These are phyloP conservation scores for Phytophthora ohioensis DNA, from an alignment of 352 stramenopile species.

Conservation along the genomic window DNA sequence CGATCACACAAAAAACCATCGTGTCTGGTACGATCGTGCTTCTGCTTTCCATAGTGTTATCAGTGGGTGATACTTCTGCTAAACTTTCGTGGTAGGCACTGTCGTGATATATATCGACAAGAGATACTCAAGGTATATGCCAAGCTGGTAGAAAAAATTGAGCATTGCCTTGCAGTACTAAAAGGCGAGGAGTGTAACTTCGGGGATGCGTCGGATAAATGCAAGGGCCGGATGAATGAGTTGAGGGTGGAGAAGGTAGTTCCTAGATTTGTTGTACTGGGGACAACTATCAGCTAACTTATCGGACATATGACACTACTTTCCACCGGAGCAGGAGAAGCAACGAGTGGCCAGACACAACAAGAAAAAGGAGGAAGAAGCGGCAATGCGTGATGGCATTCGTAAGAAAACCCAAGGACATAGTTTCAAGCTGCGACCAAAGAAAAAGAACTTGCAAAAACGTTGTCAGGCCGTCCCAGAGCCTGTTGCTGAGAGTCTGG, in stretches of 20 bases:
- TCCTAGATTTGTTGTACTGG: background rate
- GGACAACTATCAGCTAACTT: background rate
- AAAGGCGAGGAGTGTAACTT: slow-evolving; percentile 10
- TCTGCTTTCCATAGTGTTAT: background rate
- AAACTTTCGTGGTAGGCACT: slow-evolving; percentile 26
- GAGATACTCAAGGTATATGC: slow-evolving; percentile 20
- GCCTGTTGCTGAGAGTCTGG: background rate
- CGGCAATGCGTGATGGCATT: slow-evolving; percentile 29
- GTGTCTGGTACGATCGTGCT: slow-evolving; percentile 30
- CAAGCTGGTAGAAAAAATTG: slow-evolving; percentile 17
- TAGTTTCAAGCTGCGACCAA: slow-evolving; percentile 26
- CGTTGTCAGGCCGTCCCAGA: background rate
- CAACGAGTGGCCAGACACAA: slow-evolving; percentile 32
- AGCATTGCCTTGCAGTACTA: slow-evolving; percentile 16
- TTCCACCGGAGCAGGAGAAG: slow-evolving; percentile 31
- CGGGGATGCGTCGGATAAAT: background rate
- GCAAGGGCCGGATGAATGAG: slow-evolving; percentile 11
- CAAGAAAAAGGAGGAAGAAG: slow-evolving; percentile 32
- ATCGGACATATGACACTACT: background rate
- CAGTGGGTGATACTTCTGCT: background rate
- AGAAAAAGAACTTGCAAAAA: slow-evolving; percentile 15
- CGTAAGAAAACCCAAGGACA: slow-evolving; percentile 40
- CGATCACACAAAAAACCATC: slow-evolving; percentile 29
- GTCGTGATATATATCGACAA: slow-evolving; percentile 34
- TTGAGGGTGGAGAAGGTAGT: slow-evolving; percentile 40